Evolutionary conservation across 306 rosid genomes (phyloP), one percentile per base, ranked within the genome.

Genomic region (Begonia fuchsioides): DNA sequence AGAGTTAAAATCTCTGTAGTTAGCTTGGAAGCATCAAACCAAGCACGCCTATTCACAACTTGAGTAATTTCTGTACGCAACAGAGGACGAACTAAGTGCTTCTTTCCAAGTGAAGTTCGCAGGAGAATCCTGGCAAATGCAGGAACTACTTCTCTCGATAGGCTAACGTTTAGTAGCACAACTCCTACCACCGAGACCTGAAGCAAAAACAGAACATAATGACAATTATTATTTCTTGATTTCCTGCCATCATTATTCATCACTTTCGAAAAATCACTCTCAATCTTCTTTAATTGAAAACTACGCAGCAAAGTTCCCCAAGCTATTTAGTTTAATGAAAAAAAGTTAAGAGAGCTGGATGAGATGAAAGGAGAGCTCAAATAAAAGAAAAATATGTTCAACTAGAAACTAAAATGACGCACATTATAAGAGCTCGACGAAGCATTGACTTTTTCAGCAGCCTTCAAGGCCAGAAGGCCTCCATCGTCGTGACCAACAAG

Each of bases 401-500:
- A 26, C 32, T 26, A 26, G 32, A 26, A 26, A 26, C 32, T 26
- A 26, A 19, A 26, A 26, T 26, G 35, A 66, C 85, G 67, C 77
- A 83, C 94, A 39, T 73, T 83, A 66, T 51, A 73, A 61, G 70
- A 71, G 72, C 56, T 71, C 55, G 51, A 52, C 44, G 83, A 76
- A 44, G 72, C 63, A 67, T 73, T 72, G 55, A 65, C 61, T 66
- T 64, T 77, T 56, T 77, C 78, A 5, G 93, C 85, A 38, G 94
- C 77, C 87, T 73, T 80, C 61, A 87, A 56, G 64, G 93, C 82
- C 49, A 87, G 73, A 68, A 87, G 63, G 44, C 94, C 94, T 64
- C 96, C 96, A 52, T 83, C 96, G 59, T 87, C 96, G 50, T 87
- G 96, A 54, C 94, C 96, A 38, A 83, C 74, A 52, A 87, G 67